Evolutionary conservation across 805 yeast species (phyloP).

Genomic region (Lipomyces chichibuensis): DNA sequence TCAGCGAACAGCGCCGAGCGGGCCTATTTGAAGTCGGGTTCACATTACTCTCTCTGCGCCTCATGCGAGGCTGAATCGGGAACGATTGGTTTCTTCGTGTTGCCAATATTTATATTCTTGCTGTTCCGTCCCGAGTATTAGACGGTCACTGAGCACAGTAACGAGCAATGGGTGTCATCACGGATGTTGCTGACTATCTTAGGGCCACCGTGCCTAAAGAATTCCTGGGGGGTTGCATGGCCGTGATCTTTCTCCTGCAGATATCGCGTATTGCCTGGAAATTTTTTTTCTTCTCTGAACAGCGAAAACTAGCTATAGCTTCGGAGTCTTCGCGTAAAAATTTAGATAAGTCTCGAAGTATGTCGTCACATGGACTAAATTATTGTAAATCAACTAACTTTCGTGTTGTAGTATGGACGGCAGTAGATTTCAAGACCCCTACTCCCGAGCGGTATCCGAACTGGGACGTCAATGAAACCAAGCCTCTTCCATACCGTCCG

Average conservation of each 20-base stretch:
- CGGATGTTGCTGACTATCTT: neutral
- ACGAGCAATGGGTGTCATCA: neutral
- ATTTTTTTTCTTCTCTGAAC: neutral
- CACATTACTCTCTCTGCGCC: too few species aligned
- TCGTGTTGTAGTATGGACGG: constrained; percentile 50
- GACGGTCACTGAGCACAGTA: neutral
- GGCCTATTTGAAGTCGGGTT: neutral
- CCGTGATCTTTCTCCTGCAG: neutral
- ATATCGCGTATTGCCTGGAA: neutral
- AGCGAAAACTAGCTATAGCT: neutral
- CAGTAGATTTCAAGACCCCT: constrained; percentile 57
- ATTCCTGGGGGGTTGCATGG: neutral
- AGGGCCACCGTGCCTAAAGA: neutral
- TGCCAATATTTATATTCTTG: neutral
- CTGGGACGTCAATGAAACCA: constrained; percentile 56
- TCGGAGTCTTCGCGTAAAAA: neutral
- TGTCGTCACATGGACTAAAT: neutral
- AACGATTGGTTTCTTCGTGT: neutral
- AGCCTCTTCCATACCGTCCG: constrained; percentile 66
- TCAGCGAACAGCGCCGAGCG: neutral
- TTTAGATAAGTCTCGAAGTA: neutral
- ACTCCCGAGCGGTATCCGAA: constrained; percentile 51
- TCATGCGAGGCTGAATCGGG: neutral
- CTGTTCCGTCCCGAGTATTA: neutral
- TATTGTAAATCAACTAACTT: neutral